Evolutionary conservation across 2,329 filamentous ascomycete species (phyloP), one percentile per base, ranked within the genome.

Genomic region (Trichoderma koningiopsis): DNA sequence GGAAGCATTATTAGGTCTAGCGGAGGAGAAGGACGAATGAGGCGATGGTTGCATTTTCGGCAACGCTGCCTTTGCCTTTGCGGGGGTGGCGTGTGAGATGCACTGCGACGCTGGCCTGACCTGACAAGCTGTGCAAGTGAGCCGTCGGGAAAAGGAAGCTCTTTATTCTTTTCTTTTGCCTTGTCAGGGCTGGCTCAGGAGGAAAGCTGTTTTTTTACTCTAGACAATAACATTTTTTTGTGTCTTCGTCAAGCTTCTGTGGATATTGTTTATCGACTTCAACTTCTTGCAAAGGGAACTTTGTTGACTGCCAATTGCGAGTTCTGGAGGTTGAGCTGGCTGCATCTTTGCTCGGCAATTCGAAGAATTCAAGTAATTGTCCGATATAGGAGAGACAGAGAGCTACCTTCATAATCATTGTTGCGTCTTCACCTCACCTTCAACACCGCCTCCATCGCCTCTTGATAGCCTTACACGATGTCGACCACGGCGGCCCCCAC

Each of bases 101-200:
- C 63, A 59, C 59, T 49, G 37, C 19, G 22, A 57, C 27, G 63
- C 29, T 57, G 40, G 22, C 63, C 19, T 49, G 37, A 16, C 53
- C 52, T 33, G 33, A 35, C 33, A 35, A 35, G 33, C 35, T 58
- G 37, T 49, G 31, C 37, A 40, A 24, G 47, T 55, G 55, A 67
- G 63, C 63, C 63, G 63, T 58, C 63, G 63, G 63, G 55, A 67
- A 67, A 59, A 59, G 37, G 63, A 47, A 58, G n/a, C 37, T 16
- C 31, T 33, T 35, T 35, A 4, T 35, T 37, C 52, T 63, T 27
- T 27, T 29, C n/a, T n/a, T 59, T 29, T 43, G 40, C 40, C 40
- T 43, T 43, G 40, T 4, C 19, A 10, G 56, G 33, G n/a, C 14
- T 35, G 56, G 24, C 40, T 40, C 8, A 53, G 24, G 16, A 37